Conservation (phyloP, 768 basidiomycete genomes). For the Naganishia randhawae region DNA sequence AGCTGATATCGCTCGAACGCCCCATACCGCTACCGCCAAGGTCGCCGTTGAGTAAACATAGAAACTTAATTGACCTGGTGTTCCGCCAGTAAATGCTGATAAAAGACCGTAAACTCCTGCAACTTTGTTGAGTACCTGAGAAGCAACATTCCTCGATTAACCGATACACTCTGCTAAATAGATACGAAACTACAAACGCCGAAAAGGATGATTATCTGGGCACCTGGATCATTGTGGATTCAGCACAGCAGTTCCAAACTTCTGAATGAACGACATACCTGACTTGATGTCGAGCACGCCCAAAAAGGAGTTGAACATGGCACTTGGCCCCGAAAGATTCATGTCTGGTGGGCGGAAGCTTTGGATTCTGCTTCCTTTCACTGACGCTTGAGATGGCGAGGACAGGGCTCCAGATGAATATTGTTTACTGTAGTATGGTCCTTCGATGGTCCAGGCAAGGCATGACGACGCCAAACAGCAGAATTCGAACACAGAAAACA, state of each 20-base stretch:
- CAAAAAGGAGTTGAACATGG: slow-evolving; percentile 62
- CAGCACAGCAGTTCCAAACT: neutral
- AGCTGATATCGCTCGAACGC: slow-evolving; percentile 74
- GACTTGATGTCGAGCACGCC: slow-evolving; percentile 90
- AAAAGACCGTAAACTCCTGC: slow-evolving; percentile 95
- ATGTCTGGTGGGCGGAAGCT: neutral
- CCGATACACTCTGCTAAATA: neutral
- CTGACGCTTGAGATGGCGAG: neutral
- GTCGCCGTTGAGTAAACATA: slow-evolving; percentile 88
- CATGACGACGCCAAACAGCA: neutral
- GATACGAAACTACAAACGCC: slow-evolving; percentile 60
- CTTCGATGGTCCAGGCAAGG: too few species aligned
- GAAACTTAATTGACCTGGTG: slow-evolving; percentile 83
- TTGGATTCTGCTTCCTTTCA: neutral
- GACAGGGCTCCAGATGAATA: neutral
- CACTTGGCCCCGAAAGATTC: slow-evolving; percentile 31
- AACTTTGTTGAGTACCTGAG: slow-evolving; percentile 76
- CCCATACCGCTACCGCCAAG: slow-evolving; percentile 78
- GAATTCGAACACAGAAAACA: neutral
- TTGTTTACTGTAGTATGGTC: neutral
- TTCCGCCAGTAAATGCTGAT: slow-evolving; percentile 75
- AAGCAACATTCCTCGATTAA: neutral
- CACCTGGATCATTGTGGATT: slow-evolving; percentile 53
- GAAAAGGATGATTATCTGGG: slow-evolving; percentile 80
- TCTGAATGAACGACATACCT: slow-evolving; percentile 51